Evolutionary conservation across 371 early-diverging fungal species (phyloP).

Genomic region (Haplosporangium sp.): DNA sequence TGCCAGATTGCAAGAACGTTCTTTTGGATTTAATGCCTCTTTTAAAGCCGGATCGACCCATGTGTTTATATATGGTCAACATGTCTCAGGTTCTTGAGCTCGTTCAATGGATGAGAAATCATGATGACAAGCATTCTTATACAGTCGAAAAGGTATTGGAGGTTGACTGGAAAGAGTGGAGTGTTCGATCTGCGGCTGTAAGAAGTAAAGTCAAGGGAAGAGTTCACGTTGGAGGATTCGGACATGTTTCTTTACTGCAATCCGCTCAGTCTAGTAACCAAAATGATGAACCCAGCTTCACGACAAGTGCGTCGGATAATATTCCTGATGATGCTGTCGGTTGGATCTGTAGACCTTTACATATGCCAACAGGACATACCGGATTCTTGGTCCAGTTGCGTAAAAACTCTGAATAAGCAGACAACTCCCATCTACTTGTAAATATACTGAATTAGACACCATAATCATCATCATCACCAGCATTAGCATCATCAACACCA

Average conservation of each 20-base stretch:
- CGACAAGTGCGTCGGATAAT: constrained; percentile 30
- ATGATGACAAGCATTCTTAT: constrained; percentile 29
- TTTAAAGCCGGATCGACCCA: constrained; percentile 73
- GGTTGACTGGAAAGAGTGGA: constrained; percentile 80
- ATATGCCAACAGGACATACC: constrained; percentile 69
- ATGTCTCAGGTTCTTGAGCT: constrained; percentile 81
- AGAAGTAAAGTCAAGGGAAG: constrained; percentile 58
- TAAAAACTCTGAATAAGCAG: constrained; percentile 44
- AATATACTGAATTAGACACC: background rate
- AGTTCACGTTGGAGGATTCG: constrained; percentile 51
- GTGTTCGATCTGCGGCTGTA: constrained; percentile 70
- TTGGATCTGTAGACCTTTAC: constrained; percentile 74
- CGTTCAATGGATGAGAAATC: constrained; percentile 57
- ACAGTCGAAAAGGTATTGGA: constrained; percentile 72
- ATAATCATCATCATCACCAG: background rate
- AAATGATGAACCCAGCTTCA: constrained; percentile 4
- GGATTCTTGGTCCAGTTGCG: constrained; percentile 73
- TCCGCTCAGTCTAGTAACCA: background rate
- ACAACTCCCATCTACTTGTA: background rate
- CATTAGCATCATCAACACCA: too few species aligned
- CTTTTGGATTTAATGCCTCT: constrained; percentile 60
- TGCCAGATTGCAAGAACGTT: constrained; percentile 73
- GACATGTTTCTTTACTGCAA: constrained; percentile 20
- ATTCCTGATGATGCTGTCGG: constrained; percentile 55
- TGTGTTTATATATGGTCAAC: constrained; percentile 80